Evolutionary conservation across 2,329 filamentous ascomycete genomes (phyloP), one percentile per base, ranked within the genome.

Genomic region (Elsinoe arachidis): DNA sequence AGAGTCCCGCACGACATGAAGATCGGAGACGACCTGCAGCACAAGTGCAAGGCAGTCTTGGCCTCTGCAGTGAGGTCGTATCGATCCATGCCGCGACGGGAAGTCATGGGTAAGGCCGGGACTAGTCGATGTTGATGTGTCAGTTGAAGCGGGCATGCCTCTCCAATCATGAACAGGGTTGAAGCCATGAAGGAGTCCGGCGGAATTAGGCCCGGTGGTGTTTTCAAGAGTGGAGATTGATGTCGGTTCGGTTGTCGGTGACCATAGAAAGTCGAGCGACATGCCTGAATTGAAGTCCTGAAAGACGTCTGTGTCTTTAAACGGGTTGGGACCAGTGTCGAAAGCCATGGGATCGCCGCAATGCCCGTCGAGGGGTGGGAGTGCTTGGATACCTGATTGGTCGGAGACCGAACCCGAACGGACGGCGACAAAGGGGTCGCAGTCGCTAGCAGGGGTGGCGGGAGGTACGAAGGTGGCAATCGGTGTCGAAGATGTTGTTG

Each of bases 21-120:
- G 53, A 39, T 55, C 49, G 38, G 46, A 58, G 34, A 60, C 43
- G 19, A 58, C 44, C 19, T 60, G 54, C 15, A 60, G 53, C 17
- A 49, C 55, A n/a, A 54, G 33, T 17, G 55, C 55, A 35, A 60
- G 53, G 37, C 58, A 60, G 46, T 58, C 55, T 15, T 58, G 37
- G 15, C 55, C 49, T 26, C 23, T 54, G 46, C 49, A 37, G 47
- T 44, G 49, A 21, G 47, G 38, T 21, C 38, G 39, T n/a, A 44
- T 44, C 34, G 34, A 46, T 23, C 21, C 15, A 26, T 41, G 37
- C 37, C 34, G 21, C 5, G 46, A 53, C 46, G 56, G n/a, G 41
- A 58, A 49, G 39, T 58, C 57, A 39, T 55, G 43, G 34, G 23
- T 44, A 39, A 54, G 56, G 33, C 34, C 37, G 26, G 34, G 49